Evolutionary conservation across 768 basidiomycete genomes (phyloP).

Genomic region (Suillus variegatus): DNA sequence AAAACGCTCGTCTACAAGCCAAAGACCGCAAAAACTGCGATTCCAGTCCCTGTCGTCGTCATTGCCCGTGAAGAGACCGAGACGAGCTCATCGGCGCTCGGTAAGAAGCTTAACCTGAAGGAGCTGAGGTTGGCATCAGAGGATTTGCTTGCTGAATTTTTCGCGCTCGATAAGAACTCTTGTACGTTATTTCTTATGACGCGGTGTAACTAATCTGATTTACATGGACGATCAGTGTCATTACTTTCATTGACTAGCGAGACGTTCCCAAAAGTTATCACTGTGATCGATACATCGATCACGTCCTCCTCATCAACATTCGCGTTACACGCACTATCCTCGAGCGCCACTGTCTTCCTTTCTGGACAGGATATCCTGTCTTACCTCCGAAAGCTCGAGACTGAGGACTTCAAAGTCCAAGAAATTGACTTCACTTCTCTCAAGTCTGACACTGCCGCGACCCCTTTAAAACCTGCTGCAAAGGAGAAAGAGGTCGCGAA

Average conservation of each 20-base stretch:
- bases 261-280: slow-evolving; percentile 69
- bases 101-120: slow-evolving; percentile 80
- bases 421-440: slow-evolving; percentile 73
- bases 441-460: slow-evolving; percentile 44
- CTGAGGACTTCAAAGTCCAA: slow-evolving; percentile 61
- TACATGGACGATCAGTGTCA: slow-evolving; percentile 58
- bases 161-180: slow-evolving; percentile 82
- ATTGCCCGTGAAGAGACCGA: slow-evolving; percentile 86
- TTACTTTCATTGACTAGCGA: slow-evolving; percentile 68
- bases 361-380: slow-evolving; percentile 72
- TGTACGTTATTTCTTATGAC: slow-evolving; percentile 49
- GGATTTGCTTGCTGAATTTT: slow-evolving; percentile 85
- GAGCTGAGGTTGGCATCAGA: slow-evolving; percentile 84
- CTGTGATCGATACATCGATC: slow-evolving; percentile 80
- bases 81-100: slow-evolving; percentile 73
- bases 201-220: not conserved
- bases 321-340: slow-evolving; percentile 76
- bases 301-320: slow-evolving; percentile 57
- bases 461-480: slow-evolving; percentile 34
- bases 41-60: slow-evolving; percentile 82
- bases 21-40: slow-evolving; percentile 89
- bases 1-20: slow-evolving; percentile 96
- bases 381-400: slow-evolving; percentile 74
- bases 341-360: slow-evolving; percentile 73
- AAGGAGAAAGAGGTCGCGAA: slow-evolving; percentile 76